phyloP scores from a whole-genome alignment of 1,284 basidiomycete genomes.

The Trametes hirsuta region DNA sequence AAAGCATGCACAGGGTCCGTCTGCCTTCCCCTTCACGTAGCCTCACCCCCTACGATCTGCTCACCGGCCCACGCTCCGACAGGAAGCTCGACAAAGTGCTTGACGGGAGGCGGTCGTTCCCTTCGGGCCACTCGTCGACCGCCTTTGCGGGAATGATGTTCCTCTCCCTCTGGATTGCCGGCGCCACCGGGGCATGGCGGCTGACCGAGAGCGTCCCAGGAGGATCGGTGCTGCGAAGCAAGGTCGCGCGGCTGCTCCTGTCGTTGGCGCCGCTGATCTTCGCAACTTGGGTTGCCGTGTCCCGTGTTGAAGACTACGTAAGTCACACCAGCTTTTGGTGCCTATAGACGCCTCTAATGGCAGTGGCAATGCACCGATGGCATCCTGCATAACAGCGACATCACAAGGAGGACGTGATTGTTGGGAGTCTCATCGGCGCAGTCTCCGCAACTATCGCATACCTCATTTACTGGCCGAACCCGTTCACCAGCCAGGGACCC shows the following conservation, averaged over 20 bases:
- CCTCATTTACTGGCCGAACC: slow-evolving; percentile 66
- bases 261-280: slow-evolving; percentile 56
- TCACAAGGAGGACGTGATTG: slow-evolving; percentile 70
- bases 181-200: slow-evolving; percentile 64
- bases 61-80: slow-evolving; percentile 2
- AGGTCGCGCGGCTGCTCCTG: slow-evolving; percentile 50
- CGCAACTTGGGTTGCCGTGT: slow-evolving; percentile 64
- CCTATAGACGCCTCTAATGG: too few species aligned
- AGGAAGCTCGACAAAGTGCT: slow-evolving; percentile 46
- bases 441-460: slow-evolving; percentile 54
- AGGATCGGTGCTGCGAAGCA: slow-evolving; percentile 48
- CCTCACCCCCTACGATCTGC: background rate
- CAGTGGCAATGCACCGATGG: background rate
- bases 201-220: slow-evolving; percentile 44
- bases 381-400: slow-evolving; percentile 49
- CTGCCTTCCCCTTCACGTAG: background rate
- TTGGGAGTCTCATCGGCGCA: slow-evolving; percentile 60
- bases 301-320: slow-evolving; percentile 68
- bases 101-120: slow-evolving; percentile 63
- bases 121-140: slow-evolving; percentile 70
- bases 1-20: slow-evolving; percentile 59
- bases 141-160: slow-evolving; percentile 70
- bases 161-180: slow-evolving; percentile 63
- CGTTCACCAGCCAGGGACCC: slow-evolving; percentile 41
- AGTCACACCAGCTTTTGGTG: slow-evolving; percentile 29